Evolutionary conservation across 805 yeast species (phyloP).

Genomic region (Wickerhamiella cacticola): DNA sequence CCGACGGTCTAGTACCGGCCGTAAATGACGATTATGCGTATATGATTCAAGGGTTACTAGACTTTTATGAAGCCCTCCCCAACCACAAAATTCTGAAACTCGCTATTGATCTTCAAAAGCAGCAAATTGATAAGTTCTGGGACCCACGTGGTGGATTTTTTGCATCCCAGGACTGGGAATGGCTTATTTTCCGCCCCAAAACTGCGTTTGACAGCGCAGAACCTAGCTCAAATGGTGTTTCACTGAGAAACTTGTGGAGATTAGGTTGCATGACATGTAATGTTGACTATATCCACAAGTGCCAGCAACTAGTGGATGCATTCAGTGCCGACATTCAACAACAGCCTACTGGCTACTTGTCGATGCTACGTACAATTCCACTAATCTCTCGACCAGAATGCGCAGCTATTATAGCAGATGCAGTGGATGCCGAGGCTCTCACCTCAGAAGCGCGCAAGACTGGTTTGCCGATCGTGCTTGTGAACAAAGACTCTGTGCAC

Average conservation of each 20-base stretch:
- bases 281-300: constrained; percentile 9
- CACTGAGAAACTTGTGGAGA: constrained; percentile 26
- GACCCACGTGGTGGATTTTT: constrained; percentile 29
- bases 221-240: constrained; percentile 31
- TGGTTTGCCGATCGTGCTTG: constrained; percentile 1
- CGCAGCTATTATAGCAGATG: constrained; percentile 5
- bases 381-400: background rate
- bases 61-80: constrained; percentile 28
- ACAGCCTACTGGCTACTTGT: constrained; percentile 16
- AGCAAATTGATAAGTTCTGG: constrained; percentile 27
- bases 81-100: constrained; percentile 23
- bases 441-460: background rate
- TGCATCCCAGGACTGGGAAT: constrained; percentile 20
- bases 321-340: constrained; percentile 17
- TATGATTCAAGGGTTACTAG: constrained; percentile 28
- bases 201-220: constrained; percentile 30
- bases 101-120: constrained; percentile 28
- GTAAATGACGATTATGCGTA: constrained; percentile 32
- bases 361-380: constrained; percentile 7
- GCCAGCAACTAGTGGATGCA: constrained; percentile 13
- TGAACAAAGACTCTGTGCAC: constrained; percentile 3
- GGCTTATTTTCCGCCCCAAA: constrained; percentile 29
- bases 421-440: constrained; percentile 2
- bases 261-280: constrained; percentile 21
- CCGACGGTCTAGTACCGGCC: constrained; percentile 16